phyloP scores from a whole-genome alignment of 441 rosid species.

The Omphalea diandra region DNA sequence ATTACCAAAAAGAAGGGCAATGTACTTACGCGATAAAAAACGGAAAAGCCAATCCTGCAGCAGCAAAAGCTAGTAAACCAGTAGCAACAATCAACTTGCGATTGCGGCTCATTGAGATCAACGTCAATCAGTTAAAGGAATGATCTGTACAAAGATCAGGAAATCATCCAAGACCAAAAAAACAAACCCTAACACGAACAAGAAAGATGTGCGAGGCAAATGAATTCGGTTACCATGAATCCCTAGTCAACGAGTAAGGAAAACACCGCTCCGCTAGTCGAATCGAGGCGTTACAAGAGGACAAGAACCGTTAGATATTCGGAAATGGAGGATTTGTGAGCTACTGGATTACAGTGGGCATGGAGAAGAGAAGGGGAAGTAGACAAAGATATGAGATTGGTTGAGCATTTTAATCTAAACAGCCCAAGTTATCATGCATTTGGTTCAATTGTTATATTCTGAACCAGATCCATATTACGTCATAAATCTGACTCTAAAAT shows the following conservation, averaged over 20 bases:
- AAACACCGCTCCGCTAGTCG: background rate
- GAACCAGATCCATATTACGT: too few relatives aligned
- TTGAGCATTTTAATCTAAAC: too few relatives aligned
- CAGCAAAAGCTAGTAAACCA: constrained; percentile 66
- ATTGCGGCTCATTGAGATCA: constrained; percentile 39
- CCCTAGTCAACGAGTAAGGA: background rate
- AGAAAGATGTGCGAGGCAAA: too few relatives aligned
- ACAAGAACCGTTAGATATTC: background rate
- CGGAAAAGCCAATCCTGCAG: constrained; percentile 78
- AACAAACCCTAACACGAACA: background rate
- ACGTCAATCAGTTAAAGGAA: background rate
- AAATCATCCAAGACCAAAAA: background rate
- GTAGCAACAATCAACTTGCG: constrained; percentile 68
- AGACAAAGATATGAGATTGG: background rate
- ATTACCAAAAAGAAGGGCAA: constrained; percentile 29
- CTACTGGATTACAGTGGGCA: background rate
- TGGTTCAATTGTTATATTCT: too few relatives aligned
- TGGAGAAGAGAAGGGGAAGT: background rate
- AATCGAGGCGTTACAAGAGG: background rate
- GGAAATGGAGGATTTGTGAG: background rate
- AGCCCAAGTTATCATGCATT: too few relatives aligned
- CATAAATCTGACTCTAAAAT: too few relatives aligned
- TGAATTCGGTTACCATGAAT: too few relatives aligned
- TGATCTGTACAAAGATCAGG: background rate
- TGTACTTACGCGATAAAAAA: constrained; percentile 78